Evolutionary conservation across 495 filamentous ascomycete species (phyloP).

Genomic region (Lepidopterella palustris): DNA sequence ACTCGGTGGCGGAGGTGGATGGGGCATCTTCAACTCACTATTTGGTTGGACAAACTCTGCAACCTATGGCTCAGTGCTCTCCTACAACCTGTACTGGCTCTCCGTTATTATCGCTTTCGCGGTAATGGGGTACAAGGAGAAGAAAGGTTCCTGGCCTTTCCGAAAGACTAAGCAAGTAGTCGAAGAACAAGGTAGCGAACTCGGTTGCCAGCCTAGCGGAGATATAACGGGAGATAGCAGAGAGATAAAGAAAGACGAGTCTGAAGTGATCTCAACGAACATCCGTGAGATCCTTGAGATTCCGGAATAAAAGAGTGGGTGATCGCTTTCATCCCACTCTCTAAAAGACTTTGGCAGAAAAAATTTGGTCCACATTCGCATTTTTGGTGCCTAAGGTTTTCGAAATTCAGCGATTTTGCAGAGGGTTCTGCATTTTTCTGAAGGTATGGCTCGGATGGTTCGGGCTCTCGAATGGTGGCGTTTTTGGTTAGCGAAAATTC

Average conservation of each 20-base stretch:
- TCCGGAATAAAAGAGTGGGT: not conserved
- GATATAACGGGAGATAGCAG: not conserved
- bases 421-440: not conserved
- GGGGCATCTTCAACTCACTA: constrained; percentile 84
- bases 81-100: constrained; percentile 87
- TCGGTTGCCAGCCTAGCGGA: not conserved
- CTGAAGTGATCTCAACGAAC: not conserved
- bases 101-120: constrained; percentile 55
- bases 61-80: constrained; percentile 74
- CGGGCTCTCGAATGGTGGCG: no score
- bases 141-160: constrained; percentile 60
- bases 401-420: not conserved
- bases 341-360: no score
- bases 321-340: no score
- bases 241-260: not conserved
- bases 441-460: no score
- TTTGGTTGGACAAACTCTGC: constrained; percentile 87
- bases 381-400: not conserved
- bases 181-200: not conserved
- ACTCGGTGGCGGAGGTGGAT: constrained; percentile 67
- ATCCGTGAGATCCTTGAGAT: not conserved
- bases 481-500: no score
- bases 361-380: not conserved
- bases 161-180: constrained; percentile 31
- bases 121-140: constrained; percentile 60